Percentiles rank a stretch among this genome's conserved stretches.
Conservation (phyloP, 2,329 filamentous ascomycete genomes). For the Epichloe brachyelytri region DNA sequence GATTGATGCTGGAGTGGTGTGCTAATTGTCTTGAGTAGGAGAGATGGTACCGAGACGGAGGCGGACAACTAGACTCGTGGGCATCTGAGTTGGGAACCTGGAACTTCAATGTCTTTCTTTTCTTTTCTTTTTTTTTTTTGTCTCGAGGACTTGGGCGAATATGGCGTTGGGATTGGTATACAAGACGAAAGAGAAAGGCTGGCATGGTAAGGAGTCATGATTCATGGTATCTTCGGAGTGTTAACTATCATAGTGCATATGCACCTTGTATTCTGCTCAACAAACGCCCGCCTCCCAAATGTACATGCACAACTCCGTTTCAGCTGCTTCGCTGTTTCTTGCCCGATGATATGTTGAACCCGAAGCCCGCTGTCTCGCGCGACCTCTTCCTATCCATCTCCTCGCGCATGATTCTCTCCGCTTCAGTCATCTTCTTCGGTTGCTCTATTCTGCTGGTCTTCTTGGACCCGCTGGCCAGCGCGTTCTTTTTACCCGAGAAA, state of each 20-base stretch:
- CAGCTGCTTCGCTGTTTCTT: slow-evolving; percentile 37
- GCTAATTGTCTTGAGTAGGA: slow-evolving; percentile 26
- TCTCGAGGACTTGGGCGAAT: background rate
- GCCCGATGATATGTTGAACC: slow-evolving; percentile 31
- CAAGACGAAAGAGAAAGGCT: background rate
- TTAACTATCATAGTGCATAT: background rate
- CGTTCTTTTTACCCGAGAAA: slow-evolving; percentile 58
- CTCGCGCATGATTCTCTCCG: slow-evolving; percentile 79
- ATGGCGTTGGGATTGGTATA: slow-evolving; percentile 1
- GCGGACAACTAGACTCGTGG: slow-evolving; percentile 22
- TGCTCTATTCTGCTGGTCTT: slow-evolving; percentile 45
- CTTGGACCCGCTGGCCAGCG: slow-evolving; percentile 46
- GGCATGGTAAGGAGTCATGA: background rate
- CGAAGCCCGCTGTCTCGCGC: slow-evolving; percentile 33
- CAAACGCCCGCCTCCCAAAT: background rate
- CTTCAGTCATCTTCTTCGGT: slow-evolving; percentile 77
- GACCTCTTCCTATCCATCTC: slow-evolving; percentile 60
- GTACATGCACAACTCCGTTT: background rate
- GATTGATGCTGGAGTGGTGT: background rate
- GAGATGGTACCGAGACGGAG: slow-evolving; percentile 43
- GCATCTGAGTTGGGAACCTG: background rate
- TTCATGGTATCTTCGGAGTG: slow-evolving; percentile 1
- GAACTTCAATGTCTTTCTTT: background rate
- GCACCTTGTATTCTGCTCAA: background rate
- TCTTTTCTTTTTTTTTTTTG: background rate